A percentile compares a stretch with the other conserved stretches of the same genome.
Conservation (phyloP, 2,329 filamentous ascomycete genomes). For the Aspergillus transmontanensis region DNA sequence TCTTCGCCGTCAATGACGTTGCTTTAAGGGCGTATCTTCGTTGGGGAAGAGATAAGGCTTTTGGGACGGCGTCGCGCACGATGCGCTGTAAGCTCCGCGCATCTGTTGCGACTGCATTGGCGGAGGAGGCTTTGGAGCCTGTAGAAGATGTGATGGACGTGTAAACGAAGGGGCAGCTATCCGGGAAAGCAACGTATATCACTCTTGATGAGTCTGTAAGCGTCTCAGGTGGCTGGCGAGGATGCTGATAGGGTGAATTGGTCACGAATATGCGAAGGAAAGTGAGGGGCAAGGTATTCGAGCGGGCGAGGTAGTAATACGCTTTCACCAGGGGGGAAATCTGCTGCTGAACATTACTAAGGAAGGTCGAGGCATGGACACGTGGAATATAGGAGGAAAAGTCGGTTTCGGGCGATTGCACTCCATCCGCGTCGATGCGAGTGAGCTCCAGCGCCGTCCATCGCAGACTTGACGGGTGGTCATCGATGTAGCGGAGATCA, state of each 20-base stretch:
- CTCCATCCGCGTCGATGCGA: conserved; percentile 25
- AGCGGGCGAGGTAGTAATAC: conserved; percentile 78
- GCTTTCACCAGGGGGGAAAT: conserved; percentile 79
- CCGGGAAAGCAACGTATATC: conserved; percentile 80
- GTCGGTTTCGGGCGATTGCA: conserved; percentile 32
- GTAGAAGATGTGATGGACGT: conserved; percentile 52
- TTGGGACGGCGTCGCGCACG: conserved; percentile 77
- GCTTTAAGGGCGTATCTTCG: conserved; percentile 70
- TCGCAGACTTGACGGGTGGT: conserved; percentile 53
- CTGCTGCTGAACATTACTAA: conserved; percentile 73
- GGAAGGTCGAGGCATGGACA: conserved; percentile 79
- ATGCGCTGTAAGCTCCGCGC: conserved; percentile 60
- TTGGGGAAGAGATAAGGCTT: conserved; percentile 75
- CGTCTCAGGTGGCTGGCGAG: conserved; percentile 40
- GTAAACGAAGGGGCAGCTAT: conserved; percentile 76
- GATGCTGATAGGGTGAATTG: conserved; percentile 75
- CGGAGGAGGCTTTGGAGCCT: conserved; percentile 37
- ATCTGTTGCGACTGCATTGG: conserved; percentile 5
- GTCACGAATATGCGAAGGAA: conserved; percentile 78
- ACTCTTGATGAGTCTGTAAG: conserved; percentile 67
- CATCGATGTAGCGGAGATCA: conserved; percentile 56
- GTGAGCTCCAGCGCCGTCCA: conserved; percentile 58
- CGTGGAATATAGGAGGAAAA: conserved; percentile 57
- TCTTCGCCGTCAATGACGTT: conserved; percentile 71
- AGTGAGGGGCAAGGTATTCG: conserved; percentile 64